Base-by-base conservation (phyloP, 2,329 filamentous ascomycete species). In the Aspergillus sp. region DNA sequence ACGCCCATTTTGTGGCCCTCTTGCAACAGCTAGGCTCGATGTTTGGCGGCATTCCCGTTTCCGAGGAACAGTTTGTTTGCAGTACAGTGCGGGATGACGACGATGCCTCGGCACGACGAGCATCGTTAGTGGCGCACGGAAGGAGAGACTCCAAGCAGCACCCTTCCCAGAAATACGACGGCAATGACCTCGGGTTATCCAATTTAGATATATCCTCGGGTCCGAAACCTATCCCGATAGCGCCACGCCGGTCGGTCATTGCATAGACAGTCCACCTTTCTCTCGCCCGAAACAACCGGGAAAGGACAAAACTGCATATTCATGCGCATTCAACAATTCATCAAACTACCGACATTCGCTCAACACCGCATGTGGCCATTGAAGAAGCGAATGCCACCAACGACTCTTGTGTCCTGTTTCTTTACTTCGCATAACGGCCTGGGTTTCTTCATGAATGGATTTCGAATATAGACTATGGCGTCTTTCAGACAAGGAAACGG, bases 1-100 rank as follows among this genome's bases (percentile, higher is more conserved):
- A 81, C 57, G 71, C 70, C 29, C 66, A 74, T 42, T 81, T 81
- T 57, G 70, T 74, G 12, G 67, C 65, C n/a, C 54, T 76, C n/a
- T 56, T 76, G 6, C 69, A 71, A 46, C 69, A 72, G 46, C 54
- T 76, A 26, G 68, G 72, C 7, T 59, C 62, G 11, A 69, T 70
- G 61, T 73, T 73, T 52, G 71, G 71, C 4, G 68, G 68, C 7
- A 53, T 63, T 9, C 68, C 68, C 4, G 56, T 71, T 12, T 68
- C 66, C 3, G 69, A 72, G 36, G 65, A 67, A 45, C 65, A 61
- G 33, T 65, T 68, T 31, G 61, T 69, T 29, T 69, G 66, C 57
- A 67, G 66, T 38, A 68, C 67, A 1, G 49, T 67, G 7, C 51
- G 55, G 11, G 60, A 63, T 19, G 58, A 61, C 13, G 62, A 58